A percentile compares a stretch with the other conserved stretches of the same genome.
Conservation (phyloP, 345 rosid genomes). For the Eucalyptus fibrosa region DNA sequence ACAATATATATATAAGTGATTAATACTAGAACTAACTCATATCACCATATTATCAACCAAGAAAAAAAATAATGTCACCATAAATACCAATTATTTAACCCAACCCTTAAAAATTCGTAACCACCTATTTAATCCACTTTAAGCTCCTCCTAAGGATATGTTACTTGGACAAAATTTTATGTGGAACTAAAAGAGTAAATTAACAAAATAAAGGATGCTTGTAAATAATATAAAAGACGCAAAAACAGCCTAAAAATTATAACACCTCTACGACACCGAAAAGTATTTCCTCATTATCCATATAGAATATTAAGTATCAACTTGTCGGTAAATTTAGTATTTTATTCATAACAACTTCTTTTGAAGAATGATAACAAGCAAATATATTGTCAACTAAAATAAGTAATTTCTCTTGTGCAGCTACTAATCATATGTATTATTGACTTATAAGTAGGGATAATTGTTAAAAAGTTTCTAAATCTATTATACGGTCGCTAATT, state of each 20-base stretch:
- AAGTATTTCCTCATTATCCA: background rate
- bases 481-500: accelerated
- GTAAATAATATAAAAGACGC: background rate
- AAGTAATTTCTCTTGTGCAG: background rate
- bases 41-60: no score
- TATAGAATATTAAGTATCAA: background rate
- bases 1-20: no score
- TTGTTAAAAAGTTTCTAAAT: background rate
- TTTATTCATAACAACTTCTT: background rate
- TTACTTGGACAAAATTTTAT: background rate
- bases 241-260: background rate
- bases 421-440: background rate
- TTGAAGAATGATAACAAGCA: background rate
- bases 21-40: no score
- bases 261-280: background rate
- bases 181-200: background rate
- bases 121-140: background rate
- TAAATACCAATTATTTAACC: background rate
- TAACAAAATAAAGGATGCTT: background rate
- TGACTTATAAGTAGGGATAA: background rate
- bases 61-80: no score
- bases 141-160: background rate
- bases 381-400: background rate
- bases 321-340: background rate
- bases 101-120: background rate